Base-by-base conservation (phyloP, 192 early-diverging fungal genomes). In the Podila epicladia region DNA sequence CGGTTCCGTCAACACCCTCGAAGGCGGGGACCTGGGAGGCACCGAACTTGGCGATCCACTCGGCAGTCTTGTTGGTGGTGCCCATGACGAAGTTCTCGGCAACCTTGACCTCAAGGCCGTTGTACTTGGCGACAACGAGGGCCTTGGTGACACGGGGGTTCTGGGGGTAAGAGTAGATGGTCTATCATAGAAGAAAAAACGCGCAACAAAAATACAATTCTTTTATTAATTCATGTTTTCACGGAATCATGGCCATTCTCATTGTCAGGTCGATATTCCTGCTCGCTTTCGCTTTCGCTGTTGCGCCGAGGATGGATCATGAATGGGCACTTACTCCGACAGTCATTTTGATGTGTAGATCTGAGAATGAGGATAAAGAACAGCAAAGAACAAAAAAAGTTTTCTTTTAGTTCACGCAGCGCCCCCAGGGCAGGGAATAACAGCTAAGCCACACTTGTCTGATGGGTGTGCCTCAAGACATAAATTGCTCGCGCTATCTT, bases 41-140 rank as follows among this genome's bases (percentile, higher is more conserved):
- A 37, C 95, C 96, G 91, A 94, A 98, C 90, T 98, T 99, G 86
- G 90, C 89, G 65, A 94, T 82, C 88, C 90, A 97, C 85, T 93
- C 96, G 55, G 91, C 82, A 51, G 88, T 91, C 88, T 92, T 91
- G 91, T 93, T 94, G 87, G 91, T 88, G 37, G 86, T 88, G 41
- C 87, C 89, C 69, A 94, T 82, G 82, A 89, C 74, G 80, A 95
- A 92, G 65, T 69, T 57, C 64, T 83, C 83, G 69, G 84, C 83
- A 68, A 89, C 84, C 29, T 88, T 89, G 71, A 98, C 82, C 35
- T 95, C 91, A 41, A 95, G 68, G 78, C 89, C 91, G 79, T 92
- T 91, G 83, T 93, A 92, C 74, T 91, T 87, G 82, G 95, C 96
- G 51, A 87, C 87, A 85, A 92, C 86, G 37, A 78, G 69, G 73